Conservation (phyloP, 177 flowering plant species). For the Viscum album region DNA sequence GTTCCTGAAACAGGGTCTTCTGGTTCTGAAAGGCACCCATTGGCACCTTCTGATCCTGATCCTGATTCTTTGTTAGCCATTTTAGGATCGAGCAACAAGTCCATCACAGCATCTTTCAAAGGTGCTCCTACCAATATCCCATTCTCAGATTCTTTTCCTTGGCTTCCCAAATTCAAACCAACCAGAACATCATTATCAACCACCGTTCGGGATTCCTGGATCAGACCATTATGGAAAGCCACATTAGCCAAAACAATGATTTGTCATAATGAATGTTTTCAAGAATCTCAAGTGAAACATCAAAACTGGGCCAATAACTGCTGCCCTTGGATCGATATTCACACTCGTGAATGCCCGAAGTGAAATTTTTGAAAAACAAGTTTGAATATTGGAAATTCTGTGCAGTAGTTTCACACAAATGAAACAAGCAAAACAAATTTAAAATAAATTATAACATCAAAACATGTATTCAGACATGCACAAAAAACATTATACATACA, state of each 20-base stretch:
- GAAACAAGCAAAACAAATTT: neutral
- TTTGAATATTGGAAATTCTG: too few species aligned
- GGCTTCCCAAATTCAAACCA: neutral
- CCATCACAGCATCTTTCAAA: neutral
- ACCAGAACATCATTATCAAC: neutral
- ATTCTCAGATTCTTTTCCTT: neutral
- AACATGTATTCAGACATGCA: too few species aligned
- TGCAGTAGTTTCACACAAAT: neutral
- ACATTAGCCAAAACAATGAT: neutral
- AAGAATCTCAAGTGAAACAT: conserved; percentile 6
- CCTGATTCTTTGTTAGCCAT: conserved; percentile 12
- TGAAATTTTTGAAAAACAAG: too few species aligned
- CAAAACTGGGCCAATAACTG: conserved; percentile 6
- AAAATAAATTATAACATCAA: neutral
- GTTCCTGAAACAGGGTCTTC: too few species aligned
- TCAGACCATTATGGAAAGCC: neutral
- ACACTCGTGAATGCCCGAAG: neutral
- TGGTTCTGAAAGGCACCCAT: conserved; percentile 10
- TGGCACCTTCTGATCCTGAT: neutral
- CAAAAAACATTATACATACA: too few species aligned
- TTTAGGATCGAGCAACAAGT: neutral
- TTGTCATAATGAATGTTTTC: conserved; percentile 7
- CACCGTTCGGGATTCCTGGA: neutral
- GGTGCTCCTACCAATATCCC: neutral
- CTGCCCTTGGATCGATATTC: conserved; percentile 4